These are phyloP conservation scores for Cucumis hystrix DNA, from an alignment of 306 rosid species.

Conservation along the genomic window DNA sequence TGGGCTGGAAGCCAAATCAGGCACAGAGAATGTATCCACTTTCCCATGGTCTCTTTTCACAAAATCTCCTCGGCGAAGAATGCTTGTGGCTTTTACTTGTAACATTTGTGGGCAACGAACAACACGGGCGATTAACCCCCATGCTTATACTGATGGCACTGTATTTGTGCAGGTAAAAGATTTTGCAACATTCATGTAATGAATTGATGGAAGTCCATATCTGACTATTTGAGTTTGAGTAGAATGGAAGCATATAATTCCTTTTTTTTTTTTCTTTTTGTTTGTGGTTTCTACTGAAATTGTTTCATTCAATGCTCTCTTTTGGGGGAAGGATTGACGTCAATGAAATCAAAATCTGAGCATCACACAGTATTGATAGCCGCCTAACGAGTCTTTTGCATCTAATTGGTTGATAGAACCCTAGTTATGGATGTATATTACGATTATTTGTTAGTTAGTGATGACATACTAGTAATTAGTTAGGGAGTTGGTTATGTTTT, in stretches of 20 bases:
- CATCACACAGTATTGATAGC: neutral
- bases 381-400: neutral
- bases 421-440: too few species aligned
- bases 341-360: neutral
- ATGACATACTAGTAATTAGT: too few species aligned
- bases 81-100: conserved; percentile 89
- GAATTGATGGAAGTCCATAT: neutral
- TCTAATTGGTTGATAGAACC: neutral
- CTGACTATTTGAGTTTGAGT: neutral
- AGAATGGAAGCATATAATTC: neutral
- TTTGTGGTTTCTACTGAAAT: neutral
- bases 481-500: too few species aligned
- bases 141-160: conserved; percentile 96
- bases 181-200: neutral
- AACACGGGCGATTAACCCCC: conserved; percentile 87
- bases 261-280: neutral
- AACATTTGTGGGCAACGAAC: conserved; percentile 94
- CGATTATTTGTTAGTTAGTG: too few species aligned
- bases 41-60: conserved; percentile 98
- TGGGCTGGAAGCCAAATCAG: conserved; percentile 26
- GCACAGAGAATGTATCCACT: conserved; percentile 62
- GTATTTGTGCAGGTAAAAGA: conserved; percentile 81
- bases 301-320: neutral
- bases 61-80: conserved; percentile 86
- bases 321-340: neutral